Base-by-base conservation (phyloP, 139 green algal genomes). In the Chlorella sorokiniana region DNA sequence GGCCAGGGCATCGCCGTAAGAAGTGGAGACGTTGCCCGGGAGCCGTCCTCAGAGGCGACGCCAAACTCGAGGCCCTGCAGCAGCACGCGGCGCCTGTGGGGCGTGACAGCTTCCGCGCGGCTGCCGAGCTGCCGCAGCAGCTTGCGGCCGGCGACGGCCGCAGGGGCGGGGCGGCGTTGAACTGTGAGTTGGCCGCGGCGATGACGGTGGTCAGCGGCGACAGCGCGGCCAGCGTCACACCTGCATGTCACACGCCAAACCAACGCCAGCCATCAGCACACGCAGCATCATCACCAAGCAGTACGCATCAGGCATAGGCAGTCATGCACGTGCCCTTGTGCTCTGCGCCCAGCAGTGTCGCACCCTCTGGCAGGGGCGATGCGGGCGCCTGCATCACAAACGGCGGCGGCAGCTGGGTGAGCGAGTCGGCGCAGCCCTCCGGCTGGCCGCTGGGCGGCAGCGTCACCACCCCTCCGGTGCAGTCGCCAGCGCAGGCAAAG, bases 141-240 rank as follows among this genome's bases (percentile, higher is more conserved):
- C 52, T 68, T 79, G 52, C 73, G 51, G 54, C 38, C 45, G 1
- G 37, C 25, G 25, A n/a, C 29, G 40, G 52, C 31, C 14, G 22
- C 71, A 20, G 48, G 23, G 10, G 48, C 52, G 22, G 73, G n/a
- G 18, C 3, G 40, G n/a, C 1, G 48, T 52, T 29, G 72, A n/a
- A 29, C 9, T 40, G 14, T 25, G 38, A 4, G 37, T 44, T 72
- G 69, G 69, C 73, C 11, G 73, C 59, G 2, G 73, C 73, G 35
- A 69, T 79, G 54, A 79, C 52, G 29, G 52, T 79, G 25, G 73
- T 79, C 3, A 79, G 73, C 1, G 73, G 73, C 7, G 73, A 79
- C 20, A 79, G 54, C 23, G 73, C 54, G 0, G 51, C 31, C 73
- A 65, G 56, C 23, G 56, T 65, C 18, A 65, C n/a, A 22, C 56